A percentile compares a stretch with the other conserved stretches of the same genome.
phyloP scores from a whole-genome alignment of 148 eudicot species.

The Rhododendron mucronatum region DNA sequence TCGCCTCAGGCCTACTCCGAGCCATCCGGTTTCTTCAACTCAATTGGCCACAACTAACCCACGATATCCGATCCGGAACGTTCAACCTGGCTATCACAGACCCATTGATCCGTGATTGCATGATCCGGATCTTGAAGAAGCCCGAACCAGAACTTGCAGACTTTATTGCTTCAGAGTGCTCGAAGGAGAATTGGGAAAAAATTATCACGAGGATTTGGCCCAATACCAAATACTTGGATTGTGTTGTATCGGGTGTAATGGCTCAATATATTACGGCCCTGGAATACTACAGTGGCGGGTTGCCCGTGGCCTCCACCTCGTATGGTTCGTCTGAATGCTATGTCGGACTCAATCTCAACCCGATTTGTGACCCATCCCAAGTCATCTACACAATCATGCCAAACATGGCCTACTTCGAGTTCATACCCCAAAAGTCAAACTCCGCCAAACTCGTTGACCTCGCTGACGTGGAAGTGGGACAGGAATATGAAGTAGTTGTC shows the following conservation, averaged over 20 bases:
- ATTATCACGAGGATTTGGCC: slow-evolving; percentile 76
- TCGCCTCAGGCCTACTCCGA: slow-evolving; percentile 81
- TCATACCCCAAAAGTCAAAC: not conserved
- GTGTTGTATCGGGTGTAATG: slow-evolving; percentile 59
- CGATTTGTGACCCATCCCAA: slow-evolving; percentile 6
- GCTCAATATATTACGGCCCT: slow-evolving; percentile 61
- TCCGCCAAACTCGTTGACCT: not conserved
- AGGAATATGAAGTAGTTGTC: not conserved
- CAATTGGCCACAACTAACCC: slow-evolving; percentile 45
- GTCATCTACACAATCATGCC: not conserved
- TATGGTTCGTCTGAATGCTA: slow-evolving; percentile 65
- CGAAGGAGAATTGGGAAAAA: slow-evolving; percentile 58
- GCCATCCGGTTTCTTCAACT: slow-evolving; percentile 69
- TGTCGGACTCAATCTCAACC: slow-evolving; percentile 66
- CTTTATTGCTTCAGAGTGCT: slow-evolving; percentile 38
- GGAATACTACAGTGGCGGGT: slow-evolving; percentile 65
- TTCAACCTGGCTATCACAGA: slow-evolving; percentile 40
- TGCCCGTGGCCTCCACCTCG: slow-evolving; percentile 57
- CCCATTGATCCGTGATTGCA: slow-evolving; percentile 34
- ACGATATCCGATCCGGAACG: slow-evolving; percentile 43
- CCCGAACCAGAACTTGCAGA: slow-evolving; percentile 49
- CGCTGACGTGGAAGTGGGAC: not conserved
- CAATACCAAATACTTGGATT: slow-evolving; percentile 66
- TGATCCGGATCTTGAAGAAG: slow-evolving; percentile 30
- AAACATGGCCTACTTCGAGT: not conserved